Evolutionary conservation across 78 protist genomes (phyloP).

Genomic region (Dictyostelium intermedium): DNA sequence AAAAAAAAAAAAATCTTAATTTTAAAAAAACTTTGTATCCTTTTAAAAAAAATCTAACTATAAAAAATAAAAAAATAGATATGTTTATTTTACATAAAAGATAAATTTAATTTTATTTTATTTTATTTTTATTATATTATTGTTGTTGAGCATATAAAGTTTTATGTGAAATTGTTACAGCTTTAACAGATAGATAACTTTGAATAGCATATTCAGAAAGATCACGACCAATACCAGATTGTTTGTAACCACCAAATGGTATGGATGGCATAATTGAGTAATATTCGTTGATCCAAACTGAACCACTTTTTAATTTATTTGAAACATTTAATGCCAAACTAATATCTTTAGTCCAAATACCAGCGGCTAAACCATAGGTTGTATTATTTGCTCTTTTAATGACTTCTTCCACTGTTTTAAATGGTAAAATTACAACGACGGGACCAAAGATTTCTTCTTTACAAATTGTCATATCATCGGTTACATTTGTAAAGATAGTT

Average conservation of each 20-base stretch:
- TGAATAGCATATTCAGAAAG: slow-evolving; percentile 39
- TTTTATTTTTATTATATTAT: not conserved
- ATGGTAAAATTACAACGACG: slow-evolving; percentile 64
- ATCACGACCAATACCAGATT: slow-evolving; percentile 53
- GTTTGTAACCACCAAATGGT: slow-evolving; percentile 76
- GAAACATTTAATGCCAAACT: slow-evolving; percentile 11
- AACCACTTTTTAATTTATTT: slow-evolving; percentile 43
- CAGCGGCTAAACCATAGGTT: slow-evolving; percentile 87
- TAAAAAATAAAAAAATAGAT: too few species aligned
- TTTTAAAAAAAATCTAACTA: too few species aligned
- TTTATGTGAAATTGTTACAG: slow-evolving; percentile 30
- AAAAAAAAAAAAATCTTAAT: too few species aligned
- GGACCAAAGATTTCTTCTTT: slow-evolving; percentile 94
- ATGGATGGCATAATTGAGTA: not conserved
- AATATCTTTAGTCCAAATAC: slow-evolving; percentile 79
- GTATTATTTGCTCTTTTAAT: slow-evolving; percentile 82
- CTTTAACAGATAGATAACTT: slow-evolving; percentile 11
- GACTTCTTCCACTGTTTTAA: slow-evolving; percentile 82
- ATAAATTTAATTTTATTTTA: too few species aligned
- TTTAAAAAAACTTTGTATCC: too few species aligned
- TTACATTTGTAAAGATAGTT: slow-evolving; percentile 80
- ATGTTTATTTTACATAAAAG: too few species aligned
- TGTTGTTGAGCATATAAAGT: not conserved
- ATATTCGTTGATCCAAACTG: slow-evolving; percentile 58
- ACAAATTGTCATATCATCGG: slow-evolving; percentile 71